phyloP scores from a whole-genome alignment of 495 filamentous ascomycete species.

The Hypoxylon rickii region DNA sequence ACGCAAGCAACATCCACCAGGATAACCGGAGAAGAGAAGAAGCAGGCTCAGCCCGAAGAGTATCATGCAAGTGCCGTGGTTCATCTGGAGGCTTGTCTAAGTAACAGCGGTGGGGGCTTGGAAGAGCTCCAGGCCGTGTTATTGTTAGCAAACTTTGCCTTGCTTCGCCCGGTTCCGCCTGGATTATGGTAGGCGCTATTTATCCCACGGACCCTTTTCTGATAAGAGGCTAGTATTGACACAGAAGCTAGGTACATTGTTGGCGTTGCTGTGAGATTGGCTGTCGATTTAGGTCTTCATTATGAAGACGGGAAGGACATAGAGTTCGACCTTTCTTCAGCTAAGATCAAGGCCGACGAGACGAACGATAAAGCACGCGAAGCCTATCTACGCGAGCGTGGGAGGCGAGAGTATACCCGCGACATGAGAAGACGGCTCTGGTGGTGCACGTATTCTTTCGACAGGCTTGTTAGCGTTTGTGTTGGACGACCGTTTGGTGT shows the following conservation, averaged over 20 bases:
- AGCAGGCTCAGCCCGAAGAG: slow-evolving; percentile 87
- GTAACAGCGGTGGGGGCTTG: slow-evolving; percentile 74
- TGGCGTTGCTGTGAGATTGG: slow-evolving; percentile 86
- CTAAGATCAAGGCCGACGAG: slow-evolving; percentile 26
- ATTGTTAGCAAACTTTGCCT: slow-evolving; percentile 85
- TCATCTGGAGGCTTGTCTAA: slow-evolving; percentile 85
- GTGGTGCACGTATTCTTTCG: slow-evolving; percentile 97
- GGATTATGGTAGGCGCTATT: slow-evolving; percentile 69
- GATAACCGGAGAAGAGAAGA: slow-evolving; percentile 45
- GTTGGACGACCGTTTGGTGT: slow-evolving; percentile 94
- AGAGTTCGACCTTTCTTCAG: slow-evolving; percentile 44
- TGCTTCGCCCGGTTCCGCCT: slow-evolving; percentile 87
- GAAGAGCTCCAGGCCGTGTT: slow-evolving; percentile 93
- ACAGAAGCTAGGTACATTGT: slow-evolving; percentile 72
- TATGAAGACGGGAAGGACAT: slow-evolving; percentile 85
- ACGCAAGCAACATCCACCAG: slow-evolving; percentile 41
- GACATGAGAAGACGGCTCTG: slow-evolving; percentile 87
- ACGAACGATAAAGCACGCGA: slow-evolving; percentile 38
- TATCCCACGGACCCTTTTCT: background rate
- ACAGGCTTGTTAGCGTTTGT: slow-evolving; percentile 87
- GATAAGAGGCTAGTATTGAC: slow-evolving; percentile 8
- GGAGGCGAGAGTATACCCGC: slow-evolving; percentile 81
- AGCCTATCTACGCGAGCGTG: slow-evolving; percentile 56
- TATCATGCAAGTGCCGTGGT: slow-evolving; percentile 94
- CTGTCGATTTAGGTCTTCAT: slow-evolving; percentile 89